Evolutionary conservation across 495 filamentous ascomycete genomes (phyloP), one percentile per base, ranked within the genome.

Genomic region (Lindgomyces ingoldianus): DNA sequence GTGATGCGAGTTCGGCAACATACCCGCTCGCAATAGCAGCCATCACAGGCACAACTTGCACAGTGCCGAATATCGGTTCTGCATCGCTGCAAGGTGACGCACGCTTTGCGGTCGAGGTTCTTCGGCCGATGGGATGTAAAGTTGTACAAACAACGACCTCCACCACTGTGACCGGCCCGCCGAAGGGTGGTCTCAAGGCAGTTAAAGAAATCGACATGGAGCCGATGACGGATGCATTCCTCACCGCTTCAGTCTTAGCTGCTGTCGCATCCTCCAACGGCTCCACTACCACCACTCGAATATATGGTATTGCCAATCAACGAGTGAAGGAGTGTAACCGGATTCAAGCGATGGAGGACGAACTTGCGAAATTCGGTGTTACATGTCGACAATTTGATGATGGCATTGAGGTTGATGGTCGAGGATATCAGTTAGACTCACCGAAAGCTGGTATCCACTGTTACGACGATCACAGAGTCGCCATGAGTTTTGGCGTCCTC

Each of bases 311-410:
- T 75, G 93, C 94, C n/a, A 99, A 99, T 73, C 94, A 99, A 74
- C 85, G 93, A 63, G 92, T 97, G 63, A 99, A 99, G 75, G 94
- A 99, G 74, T 99, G 94, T 80, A 95, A 99, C 74, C 89, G 94
- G 26, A 98, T 99, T 70, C 80, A 83, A 70, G 95, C 95, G 42
- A 98, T 99, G 95, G 91, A 93, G 69, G 91, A 93, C 64, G 86
- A 98, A 75, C 84, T 99, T 41, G 89, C 88, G n/a, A 96, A 97
- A 71, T 99, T 96, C 70, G 93, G 94, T 11, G 91, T 99, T 4
- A 76, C 80, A 14, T 96, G 91, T 74, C 83, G 87, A 12, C 91
- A 96, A 73, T 85, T 95, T 42, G 90, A 95, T 41, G 93, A 99
- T 74, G 94, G 94, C 36, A 95, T 99, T 51, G 75, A 79, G 53